Base-by-base conservation (phyloP, 164 flowering plant genomes). In the Berberis thunbergii region DNA sequence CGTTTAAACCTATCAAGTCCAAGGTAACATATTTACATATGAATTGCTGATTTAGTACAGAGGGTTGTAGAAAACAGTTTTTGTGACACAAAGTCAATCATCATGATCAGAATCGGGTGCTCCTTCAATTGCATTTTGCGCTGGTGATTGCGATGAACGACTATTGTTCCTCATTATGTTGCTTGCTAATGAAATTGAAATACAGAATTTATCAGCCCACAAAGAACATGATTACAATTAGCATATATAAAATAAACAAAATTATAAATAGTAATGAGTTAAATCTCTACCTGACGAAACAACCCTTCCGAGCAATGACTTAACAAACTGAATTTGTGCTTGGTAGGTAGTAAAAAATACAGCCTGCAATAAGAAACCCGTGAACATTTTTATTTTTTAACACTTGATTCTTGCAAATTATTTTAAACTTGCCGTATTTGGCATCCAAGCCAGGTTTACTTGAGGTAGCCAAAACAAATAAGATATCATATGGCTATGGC, bases 251-350 rank as follows among this genome's bases (percentile, higher is more conserved):
- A 63, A 53, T 48, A 10, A 13, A 43, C 43, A 57, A 2, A 9
- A 40, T 26, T 26, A 26, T 26, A 26, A 48, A 48, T 48, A 12
- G 1, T 7, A 8, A 59, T 7, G 2, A 7, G 13, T 26, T 12
- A 9, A 7, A 42, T 5, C 12, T 12, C 40, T 68, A 84, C 90
- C 85, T 77, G 86, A 66, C 39, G 63, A 64, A 41, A 67, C 2
- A 44, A 76, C 60, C 65, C 71, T 84, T 54, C 44, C 13, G 2
- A 83, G 0, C 48, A 80, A 10, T 9, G 73, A 49, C 73, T 55
- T 80, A 6, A 69, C 76, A 68, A 73, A 74, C 60, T 77, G 79
- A 46, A 84, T 55, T 69, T 86, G 89, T 56, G 69, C 69, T 70
- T 78, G 79, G 75, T 84, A 82, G 12, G 71, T 62, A 57, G 69